Base-by-base conservation (phyloP, 2,329 filamentous ascomycete genomes). In the Pyrenophora teres region DNA sequence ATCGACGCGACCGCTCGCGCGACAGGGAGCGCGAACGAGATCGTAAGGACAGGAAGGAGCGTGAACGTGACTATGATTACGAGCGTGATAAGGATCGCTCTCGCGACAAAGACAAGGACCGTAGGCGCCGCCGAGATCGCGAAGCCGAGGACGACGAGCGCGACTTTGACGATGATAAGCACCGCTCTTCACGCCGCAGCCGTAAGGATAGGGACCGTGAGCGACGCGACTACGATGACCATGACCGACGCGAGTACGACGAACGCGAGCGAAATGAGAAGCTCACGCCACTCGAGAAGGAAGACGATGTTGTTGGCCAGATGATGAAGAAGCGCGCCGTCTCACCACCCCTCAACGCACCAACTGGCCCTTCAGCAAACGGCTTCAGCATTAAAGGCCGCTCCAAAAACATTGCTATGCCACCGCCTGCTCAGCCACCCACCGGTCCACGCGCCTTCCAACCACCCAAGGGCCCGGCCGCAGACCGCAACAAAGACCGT, bases 71-170 rank as follows among this genome's bases (percentile, higher is more conserved):
- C 12, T 72, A 78, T 32, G 66, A 69, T 40, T 63, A 70, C 46
- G 65, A 71, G 25, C 63, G 68, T 10, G 66, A 69, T 39, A 62
- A 70, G 47, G 65, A 71, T 36, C 62, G 68, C n/a, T 66, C 63
- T 7, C 65, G 68, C 10, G 70, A 72, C 12, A 72, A 71, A 45
- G 70, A 73, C 44, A 62, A 62, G 40, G 70, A 77, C 15, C 79
- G 80, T 27, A 79, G 78, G 52, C 80, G 80, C 3, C 79, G 78
- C 23, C 81, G 81, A 21, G 78, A 81, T 40, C 79, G 78, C 18
- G 73, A 67, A 21, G 61, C 38, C 41, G 75, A 67, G 51, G 66
- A 67, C 21, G 69, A 74, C 9, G 65, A 73, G 8, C 63, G 62
- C 23, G 69, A 71, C n/a, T 67, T 71, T 41, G 70, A 72, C n/a